Base-by-base conservation (phyloP, 148 eudicot genomes). In the Salicornia ramosissima region DNA sequence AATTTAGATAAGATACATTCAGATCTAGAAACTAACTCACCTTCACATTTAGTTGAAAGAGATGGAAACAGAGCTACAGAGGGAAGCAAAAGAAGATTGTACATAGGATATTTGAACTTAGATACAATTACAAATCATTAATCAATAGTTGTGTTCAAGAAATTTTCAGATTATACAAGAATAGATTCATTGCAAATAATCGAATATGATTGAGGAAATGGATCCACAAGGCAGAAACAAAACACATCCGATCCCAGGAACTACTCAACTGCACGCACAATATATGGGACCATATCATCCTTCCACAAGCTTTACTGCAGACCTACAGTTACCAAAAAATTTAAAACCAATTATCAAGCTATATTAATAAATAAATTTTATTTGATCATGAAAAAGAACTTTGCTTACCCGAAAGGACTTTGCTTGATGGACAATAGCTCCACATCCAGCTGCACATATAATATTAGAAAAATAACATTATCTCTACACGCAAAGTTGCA, bases 391-490 rank as follows among this genome's bases (percentile, higher is more conserved):
- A 31, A 47, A 12, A n/a, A n/a, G n/a, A n/a, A n/a, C n/a, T n/a
- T 11, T 3, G 46, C 86, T 14, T 83, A 89, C 95, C 92, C 90
- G 34, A 89, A 89, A 28, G 90, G 84, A 73, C 78, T 89, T 70
- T 85, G 90, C 77, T 92, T 89, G 81, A 91, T 86, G 67, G 96
- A 67, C 77, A 87, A 67, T 56, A 92, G 77, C 67, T 89, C 91
- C 63, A 87, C 76, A 77, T 92, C 89, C 79, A 92, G 30, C 90
- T 89, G 89, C 79, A 78, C 54, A 72, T n/a, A n/a, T 67, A 46
- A 52, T 34, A 71, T 26, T 7, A 72, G 53, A 19, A 65, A 33
- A 36, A 45, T 26, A 39, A 16, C 16, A 55, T 53, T 29, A 64
- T 30, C 19, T 65, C 56, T 10, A 56, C 0, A 42, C 7, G 64